Evolutionary conservation across 768 basidiomycete genomes (phyloP), one percentile per base, ranked within the genome.

Genomic region (Terana coerulea): DNA sequence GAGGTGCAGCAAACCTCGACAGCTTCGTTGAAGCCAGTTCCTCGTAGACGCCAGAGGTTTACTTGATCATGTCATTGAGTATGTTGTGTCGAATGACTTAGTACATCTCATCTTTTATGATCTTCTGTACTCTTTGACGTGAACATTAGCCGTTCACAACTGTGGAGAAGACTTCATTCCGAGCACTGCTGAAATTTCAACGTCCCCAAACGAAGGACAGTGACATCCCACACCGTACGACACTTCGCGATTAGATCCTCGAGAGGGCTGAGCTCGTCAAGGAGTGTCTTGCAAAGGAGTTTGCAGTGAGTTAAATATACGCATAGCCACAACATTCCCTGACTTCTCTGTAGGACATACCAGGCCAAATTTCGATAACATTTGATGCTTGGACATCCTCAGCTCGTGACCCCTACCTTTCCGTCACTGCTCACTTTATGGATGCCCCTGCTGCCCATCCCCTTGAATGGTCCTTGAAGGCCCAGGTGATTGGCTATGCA

Each of bases 221-320:
- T 1, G 40, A 58, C 34, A 56, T 59, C 24, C 40, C 55, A 6
- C 39, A 42, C 29, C 36, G n/a, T n/a, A 46, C 56, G 3, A 56
- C 47, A 17, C 24, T 53, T 2, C 11, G 5, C 2, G 24, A 52
- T 17, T n/a, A 31, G 17, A 45, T 59, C 24, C 37, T 57, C 15
- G 22, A 31, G 7, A 49, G 37, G 17, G 45, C 45, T 15, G 14
- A 17, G 6, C 6, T 25, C 9, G 43, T 45, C 9, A 12, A 45
- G 24, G 12, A 26, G 6, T 14, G 12, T 25, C 28, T 7, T 25
- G 24, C 9, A 19, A 45, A 26, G 43, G n/a, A 26, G 15, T 45
- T 19, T 6, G 28, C 6, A 12, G 43, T 10, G 6, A 19, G 11
- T 42, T 22, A 10, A 9, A 17, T 46, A 15, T 48, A 5, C 28